Conservation (phyloP, 2,329 filamentous ascomycete genomes). For the Xylaria sp. region DNA sequence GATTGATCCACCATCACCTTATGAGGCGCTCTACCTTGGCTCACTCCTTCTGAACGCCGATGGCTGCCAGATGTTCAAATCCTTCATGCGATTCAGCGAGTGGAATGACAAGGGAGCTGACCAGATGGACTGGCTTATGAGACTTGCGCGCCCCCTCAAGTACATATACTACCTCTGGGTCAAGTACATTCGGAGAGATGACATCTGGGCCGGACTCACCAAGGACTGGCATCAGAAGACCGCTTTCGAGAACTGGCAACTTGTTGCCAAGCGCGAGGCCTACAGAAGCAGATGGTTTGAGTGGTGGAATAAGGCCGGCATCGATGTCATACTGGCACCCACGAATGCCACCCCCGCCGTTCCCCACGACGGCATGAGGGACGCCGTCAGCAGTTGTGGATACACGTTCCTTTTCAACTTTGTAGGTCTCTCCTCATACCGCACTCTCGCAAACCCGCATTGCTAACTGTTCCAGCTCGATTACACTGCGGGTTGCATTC, state of each 20-base stretch:
- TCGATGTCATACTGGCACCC: slow-evolving; percentile 78
- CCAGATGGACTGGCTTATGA: slow-evolving; percentile 70
- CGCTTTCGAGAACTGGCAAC: slow-evolving; percentile 74
- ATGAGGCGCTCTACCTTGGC: slow-evolving; percentile 69
- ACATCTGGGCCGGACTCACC: slow-evolving; percentile 72
- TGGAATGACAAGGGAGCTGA: slow-evolving; percentile 71
- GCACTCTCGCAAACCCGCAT: background rate
- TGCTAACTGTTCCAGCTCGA: slow-evolving; percentile 55
- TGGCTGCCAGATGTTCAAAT: slow-evolving; percentile 73
- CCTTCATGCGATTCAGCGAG: slow-evolving; percentile 71
- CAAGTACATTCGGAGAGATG: slow-evolving; percentile 72
- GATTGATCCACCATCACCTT: slow-evolving; percentile 60
- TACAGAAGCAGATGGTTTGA: slow-evolving; percentile 75
- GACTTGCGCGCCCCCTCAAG: slow-evolving; percentile 66
- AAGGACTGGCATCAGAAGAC: slow-evolving; percentile 68
- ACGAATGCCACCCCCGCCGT: slow-evolving; percentile 87
- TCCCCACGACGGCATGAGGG: slow-evolving; percentile 79
- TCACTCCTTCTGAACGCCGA: slow-evolving; percentile 80
- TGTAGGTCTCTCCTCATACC: slow-evolving; percentile 41
- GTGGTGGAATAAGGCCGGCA: slow-evolving; percentile 70
- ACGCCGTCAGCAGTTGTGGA: slow-evolving; percentile 78
- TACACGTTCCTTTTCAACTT: slow-evolving; percentile 94
- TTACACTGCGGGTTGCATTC: slow-evolving; percentile 76
- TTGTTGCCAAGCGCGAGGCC: slow-evolving; percentile 69
- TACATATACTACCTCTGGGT: slow-evolving; percentile 87